A percentile compares a stretch with the other conserved stretches of the same genome.
Conservation (phyloP, 2,329 filamentous ascomycete genomes). For the Neurospora sp. region DNA sequence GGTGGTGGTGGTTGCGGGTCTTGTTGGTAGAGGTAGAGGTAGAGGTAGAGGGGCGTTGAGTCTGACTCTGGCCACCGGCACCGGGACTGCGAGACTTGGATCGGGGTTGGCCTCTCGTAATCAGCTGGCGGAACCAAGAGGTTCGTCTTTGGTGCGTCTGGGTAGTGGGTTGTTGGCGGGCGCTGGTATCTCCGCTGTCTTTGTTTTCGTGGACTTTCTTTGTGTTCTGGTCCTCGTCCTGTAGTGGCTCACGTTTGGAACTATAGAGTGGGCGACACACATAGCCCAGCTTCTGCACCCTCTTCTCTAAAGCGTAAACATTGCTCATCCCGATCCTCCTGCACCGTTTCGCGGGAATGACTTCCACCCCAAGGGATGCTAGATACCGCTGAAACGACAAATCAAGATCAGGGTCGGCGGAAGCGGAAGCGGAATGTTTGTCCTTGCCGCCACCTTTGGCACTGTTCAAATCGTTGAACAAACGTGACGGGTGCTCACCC, state of each 20-base stretch:
- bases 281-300: neutral
- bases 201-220: neutral
- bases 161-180: no score
- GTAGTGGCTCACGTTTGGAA: neutral
- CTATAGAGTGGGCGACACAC: neutral
- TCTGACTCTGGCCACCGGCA: neutral
- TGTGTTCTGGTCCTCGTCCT: neutral
- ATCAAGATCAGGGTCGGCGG: neutral
- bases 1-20: neutral
- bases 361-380: neutral
- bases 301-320: neutral
- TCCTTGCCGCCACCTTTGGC: neutral
- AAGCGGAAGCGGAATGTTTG: neutral
- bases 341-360: neutral
- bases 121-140: neutral
- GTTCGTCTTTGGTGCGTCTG: neutral
- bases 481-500: neutral
- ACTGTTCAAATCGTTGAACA: neutral
- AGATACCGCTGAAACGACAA: neutral
- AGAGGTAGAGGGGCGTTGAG: neutral
- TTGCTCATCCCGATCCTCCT: neutral
- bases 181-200: neutral
- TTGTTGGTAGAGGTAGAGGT: neutral
- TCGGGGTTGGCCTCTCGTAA: neutral
- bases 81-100: neutral